Evolutionary conservation across 441 rosid species (phyloP).

Genomic region (Gossypium gossypioides): DNA sequence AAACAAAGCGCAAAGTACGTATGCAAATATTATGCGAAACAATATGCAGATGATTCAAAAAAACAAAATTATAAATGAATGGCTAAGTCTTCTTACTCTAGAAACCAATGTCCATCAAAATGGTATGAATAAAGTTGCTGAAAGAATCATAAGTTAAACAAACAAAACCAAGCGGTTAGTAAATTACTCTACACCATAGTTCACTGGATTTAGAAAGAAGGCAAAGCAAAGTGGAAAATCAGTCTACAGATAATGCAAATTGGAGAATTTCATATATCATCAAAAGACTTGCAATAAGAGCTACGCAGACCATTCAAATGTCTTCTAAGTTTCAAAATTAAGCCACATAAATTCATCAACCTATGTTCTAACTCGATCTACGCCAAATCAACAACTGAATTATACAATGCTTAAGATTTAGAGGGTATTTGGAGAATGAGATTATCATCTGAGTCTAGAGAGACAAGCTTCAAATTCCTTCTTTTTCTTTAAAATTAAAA

Average conservation of each 20-base stretch:
- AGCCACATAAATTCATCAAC: background rate
- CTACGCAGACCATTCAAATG: background rate
- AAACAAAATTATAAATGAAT: background rate
- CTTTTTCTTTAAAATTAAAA: background rate
- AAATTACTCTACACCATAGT: background rate
- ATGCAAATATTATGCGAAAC: background rate
- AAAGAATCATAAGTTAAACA: background rate
- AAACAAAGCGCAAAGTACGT: background rate
- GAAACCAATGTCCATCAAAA: background rate
- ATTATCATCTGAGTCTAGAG: background rate
- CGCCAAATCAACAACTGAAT: background rate
- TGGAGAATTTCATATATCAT: background rate
- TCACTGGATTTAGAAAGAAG: background rate
- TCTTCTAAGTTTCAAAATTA: background rate
- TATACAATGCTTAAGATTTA: background rate
- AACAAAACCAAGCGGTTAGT: too few species aligned
- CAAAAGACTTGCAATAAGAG: background rate
- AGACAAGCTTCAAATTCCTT: background rate
- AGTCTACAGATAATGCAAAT: background rate
- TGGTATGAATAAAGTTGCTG: background rate
- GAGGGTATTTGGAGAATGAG: background rate
- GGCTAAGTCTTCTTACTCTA: background rate
- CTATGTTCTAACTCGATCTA: constrained; percentile 1
- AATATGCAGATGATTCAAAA: background rate
- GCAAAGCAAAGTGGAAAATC: background rate